Conservation (phyloP, 805 yeast species). For the Starmerella scarabaei region DNA sequence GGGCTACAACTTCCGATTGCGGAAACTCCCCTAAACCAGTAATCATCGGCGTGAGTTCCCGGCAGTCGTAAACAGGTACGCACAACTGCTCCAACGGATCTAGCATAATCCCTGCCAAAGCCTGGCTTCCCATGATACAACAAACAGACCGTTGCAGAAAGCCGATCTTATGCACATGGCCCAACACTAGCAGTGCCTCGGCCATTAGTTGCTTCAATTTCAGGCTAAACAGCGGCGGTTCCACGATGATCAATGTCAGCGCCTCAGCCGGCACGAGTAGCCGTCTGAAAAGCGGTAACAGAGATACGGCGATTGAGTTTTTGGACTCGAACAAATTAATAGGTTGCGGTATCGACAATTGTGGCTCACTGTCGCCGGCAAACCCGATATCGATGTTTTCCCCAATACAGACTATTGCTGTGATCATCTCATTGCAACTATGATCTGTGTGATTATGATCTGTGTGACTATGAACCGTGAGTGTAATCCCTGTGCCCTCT, state of each 20-base stretch:
- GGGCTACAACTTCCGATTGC: neutral
- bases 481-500: too few relatives aligned
- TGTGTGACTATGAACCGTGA: too few relatives aligned
- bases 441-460: too few relatives aligned
- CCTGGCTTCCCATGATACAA: slow-evolving; percentile 9
- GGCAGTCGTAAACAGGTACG: slow-evolving; percentile 20
- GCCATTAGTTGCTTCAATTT: slow-evolving; percentile 13
- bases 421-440: slow-evolving; percentile 14
- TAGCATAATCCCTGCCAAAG: slow-evolving; percentile 6
- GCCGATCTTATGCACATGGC: slow-evolving; percentile 15
- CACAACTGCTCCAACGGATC: slow-evolving; percentile 6
- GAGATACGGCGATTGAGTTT: slow-evolving; percentile 7
- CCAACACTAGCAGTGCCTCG: slow-evolving; percentile 11
- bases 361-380: slow-evolving; percentile 10
- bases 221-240: slow-evolving; percentile 20
- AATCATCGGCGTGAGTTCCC: slow-evolving; percentile 19
- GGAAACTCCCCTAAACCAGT: slow-evolving; percentile 1
- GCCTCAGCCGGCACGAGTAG: slow-evolving; percentile 13
- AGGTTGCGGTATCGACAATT: neutral
- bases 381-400: slow-evolving; percentile 12
- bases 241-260: slow-evolving; percentile 15
- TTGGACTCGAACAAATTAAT: neutral
- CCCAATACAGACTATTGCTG: slow-evolving; percentile 11
- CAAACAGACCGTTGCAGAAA: slow-evolving; percentile 20
- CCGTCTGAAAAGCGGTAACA: slow-evolving; percentile 7